A percentile compares a stretch with the other conserved stretches of the same genome.
These are phyloP conservation scores for Globisporangium takayamanum DNA, from an alignment of 352 stramenopile genomes.

Conservation along the genomic window DNA sequence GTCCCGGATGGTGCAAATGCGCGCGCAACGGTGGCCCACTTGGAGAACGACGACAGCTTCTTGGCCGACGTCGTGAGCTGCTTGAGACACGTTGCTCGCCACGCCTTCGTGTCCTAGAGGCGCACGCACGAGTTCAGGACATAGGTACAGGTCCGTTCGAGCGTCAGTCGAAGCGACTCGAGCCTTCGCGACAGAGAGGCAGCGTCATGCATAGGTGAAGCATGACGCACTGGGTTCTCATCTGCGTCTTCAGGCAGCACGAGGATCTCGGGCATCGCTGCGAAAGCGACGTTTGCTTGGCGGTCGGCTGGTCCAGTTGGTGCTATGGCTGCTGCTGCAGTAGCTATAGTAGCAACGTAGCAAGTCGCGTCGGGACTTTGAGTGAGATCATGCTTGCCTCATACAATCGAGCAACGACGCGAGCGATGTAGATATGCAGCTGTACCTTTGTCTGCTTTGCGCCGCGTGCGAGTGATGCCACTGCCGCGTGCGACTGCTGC, in stretches of 20 bases:
- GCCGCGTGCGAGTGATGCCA: neutral
- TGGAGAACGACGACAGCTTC: conserved; percentile 27
- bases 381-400: no score
- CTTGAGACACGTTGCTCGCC: conserved; percentile 34
- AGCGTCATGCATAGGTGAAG: neutral
- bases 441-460: conserved; percentile 6
- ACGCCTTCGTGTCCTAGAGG: conserved; percentile 27
- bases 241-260: neutral
- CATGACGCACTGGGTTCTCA: neutral
- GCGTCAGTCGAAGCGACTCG: neutral
- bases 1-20: conserved; percentile 17
- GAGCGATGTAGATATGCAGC: neutral
- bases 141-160: neutral
- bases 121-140: neutral
- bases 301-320: neutral
- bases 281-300: no score
- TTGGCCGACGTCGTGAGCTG: conserved; percentile 18
- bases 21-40: conserved; percentile 32
- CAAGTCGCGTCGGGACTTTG: no score
- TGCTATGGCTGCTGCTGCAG: neutral
- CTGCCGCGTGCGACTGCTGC: neutral
- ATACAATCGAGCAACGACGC: no score
- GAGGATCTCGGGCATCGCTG: neutral
- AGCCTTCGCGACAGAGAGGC: neutral
- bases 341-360: neutral